Evolutionary conservation across 1,139 yeast genomes (phyloP).

Genomic region (Arxiozyma slooffiae): DNA sequence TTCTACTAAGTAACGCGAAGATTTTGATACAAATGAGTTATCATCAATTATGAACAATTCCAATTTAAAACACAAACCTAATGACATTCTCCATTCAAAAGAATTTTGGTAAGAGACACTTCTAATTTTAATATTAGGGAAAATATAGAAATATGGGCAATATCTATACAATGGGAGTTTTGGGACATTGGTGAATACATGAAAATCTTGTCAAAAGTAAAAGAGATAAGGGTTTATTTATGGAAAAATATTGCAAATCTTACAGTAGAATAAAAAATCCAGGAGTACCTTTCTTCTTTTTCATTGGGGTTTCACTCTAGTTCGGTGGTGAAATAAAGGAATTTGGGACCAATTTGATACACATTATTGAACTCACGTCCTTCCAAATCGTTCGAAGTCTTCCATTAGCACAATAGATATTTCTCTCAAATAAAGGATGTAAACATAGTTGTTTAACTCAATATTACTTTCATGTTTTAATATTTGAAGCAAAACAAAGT

Average conservation of each 20-base stretch:
- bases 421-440: too few relatives aligned
- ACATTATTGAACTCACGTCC: not conserved
- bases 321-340: not conserved
- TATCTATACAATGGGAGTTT: conserved; percentile 53
- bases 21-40: conserved; percentile 64
- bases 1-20: conserved; percentile 63
- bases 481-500: too few relatives aligned
- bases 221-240: too few relatives aligned
- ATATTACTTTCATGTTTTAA: too few relatives aligned
- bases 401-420: not conserved
- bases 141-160: conserved; percentile 54
- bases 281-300: too few relatives aligned
- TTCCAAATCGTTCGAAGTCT: too few relatives aligned
- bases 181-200: conserved; percentile 45
- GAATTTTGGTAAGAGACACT: conserved; percentile 46
- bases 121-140: conserved; percentile 61
- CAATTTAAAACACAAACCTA: conserved; percentile 45
- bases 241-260: too few relatives aligned
- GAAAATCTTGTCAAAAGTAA: too few relatives aligned
- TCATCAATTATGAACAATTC: conserved; percentile 40
- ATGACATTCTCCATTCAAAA: conserved; percentile 57
- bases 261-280: too few relatives aligned
- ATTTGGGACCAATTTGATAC: not conserved
- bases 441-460: too few relatives aligned
- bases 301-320: too few relatives aligned